Conservation (phyloP, 169 alveolate genomes). For the Theileria orientalis region DNA sequence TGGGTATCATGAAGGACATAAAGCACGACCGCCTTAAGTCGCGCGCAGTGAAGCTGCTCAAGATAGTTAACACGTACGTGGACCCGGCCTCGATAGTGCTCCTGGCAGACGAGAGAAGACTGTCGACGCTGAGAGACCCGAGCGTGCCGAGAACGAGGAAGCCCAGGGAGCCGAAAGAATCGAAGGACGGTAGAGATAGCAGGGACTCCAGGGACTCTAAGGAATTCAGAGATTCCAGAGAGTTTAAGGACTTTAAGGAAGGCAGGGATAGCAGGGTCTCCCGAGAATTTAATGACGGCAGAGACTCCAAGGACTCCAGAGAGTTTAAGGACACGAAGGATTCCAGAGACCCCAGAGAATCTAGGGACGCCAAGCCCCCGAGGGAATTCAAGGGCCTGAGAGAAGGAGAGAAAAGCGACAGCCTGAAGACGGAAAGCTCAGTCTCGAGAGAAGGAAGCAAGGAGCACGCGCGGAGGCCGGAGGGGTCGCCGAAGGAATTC, state of each 20-base stretch:
- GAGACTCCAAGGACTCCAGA: too few species aligned
- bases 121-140: neutral
- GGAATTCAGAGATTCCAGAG: too few species aligned
- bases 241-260: too few species aligned
- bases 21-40: constrained; percentile 78
- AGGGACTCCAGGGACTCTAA: too few species aligned
- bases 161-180: neutral
- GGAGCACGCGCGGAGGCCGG: neutral
- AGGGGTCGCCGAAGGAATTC: too few species aligned
- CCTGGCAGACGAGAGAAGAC: neutral
- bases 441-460: neutral
- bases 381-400: too few species aligned
- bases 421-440: neutral
- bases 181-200: neutral
- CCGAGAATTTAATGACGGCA: too few species aligned
- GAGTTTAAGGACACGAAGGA: too few species aligned
- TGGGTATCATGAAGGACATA: constrained; percentile 68
- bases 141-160: neutral
- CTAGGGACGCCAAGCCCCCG: too few species aligned
- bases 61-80: constrained; percentile 63
- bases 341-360: too few species aligned
- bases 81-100: neutral
- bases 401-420: neutral
- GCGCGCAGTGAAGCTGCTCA: constrained; percentile 74
- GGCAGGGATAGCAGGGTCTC: too few species aligned